Evolutionary conservation across 352 stramenopile genomes (phyloP).

Genomic region (Pythium dissotocum): DNA sequence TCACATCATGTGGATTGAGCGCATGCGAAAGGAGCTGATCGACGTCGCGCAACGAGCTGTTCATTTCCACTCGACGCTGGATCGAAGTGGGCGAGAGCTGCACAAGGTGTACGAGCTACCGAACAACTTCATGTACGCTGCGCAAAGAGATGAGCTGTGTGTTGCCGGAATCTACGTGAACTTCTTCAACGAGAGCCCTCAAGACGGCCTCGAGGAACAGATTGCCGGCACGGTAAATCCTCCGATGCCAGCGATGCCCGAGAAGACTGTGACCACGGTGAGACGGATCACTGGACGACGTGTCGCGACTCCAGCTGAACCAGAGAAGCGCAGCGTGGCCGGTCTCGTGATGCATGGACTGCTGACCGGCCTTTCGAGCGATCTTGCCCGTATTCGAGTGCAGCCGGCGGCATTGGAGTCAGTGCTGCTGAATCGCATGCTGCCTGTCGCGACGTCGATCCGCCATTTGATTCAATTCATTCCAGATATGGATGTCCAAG

Average conservation of each 20-base stretch:
- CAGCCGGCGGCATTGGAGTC: constrained; percentile 69
- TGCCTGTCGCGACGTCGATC: constrained; percentile 79
- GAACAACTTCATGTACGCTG: constrained; percentile 73
- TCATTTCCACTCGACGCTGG: constrained; percentile 65
- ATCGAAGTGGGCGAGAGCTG: constrained; percentile 52
- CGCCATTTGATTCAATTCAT: constrained; percentile 82
- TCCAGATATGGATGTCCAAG: constrained; percentile 80
- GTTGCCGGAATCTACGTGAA: constrained; percentile 89
- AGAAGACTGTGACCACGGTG: constrained; percentile 25
- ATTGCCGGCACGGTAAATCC: constrained; percentile 72
- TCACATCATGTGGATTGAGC: constrained; percentile 87
- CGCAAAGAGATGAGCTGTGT: constrained; percentile 83
- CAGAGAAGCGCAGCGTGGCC: constrained; percentile 56
- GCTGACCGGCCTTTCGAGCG: constrained; percentile 63
- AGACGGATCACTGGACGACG: constrained; percentile 21
- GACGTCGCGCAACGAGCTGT: constrained; percentile 66
- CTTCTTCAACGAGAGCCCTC: constrained; percentile 87
- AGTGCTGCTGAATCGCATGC: constrained; percentile 66
- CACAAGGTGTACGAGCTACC: constrained; percentile 81
- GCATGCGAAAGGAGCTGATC: constrained; percentile 78
- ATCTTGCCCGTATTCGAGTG: constrained; percentile 70
- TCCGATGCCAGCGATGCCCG: constrained; percentile 19
- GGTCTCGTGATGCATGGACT: constrained; percentile 78
- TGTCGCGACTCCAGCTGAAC: constrained; percentile 24
- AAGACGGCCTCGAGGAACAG: constrained; percentile 69